A percentile compares a stretch with the other conserved stretches of the same genome.
Evolutionary conservation across 495 filamentous ascomycete species (phyloP).

Genomic region (Xylaria flabelliformis): DNA sequence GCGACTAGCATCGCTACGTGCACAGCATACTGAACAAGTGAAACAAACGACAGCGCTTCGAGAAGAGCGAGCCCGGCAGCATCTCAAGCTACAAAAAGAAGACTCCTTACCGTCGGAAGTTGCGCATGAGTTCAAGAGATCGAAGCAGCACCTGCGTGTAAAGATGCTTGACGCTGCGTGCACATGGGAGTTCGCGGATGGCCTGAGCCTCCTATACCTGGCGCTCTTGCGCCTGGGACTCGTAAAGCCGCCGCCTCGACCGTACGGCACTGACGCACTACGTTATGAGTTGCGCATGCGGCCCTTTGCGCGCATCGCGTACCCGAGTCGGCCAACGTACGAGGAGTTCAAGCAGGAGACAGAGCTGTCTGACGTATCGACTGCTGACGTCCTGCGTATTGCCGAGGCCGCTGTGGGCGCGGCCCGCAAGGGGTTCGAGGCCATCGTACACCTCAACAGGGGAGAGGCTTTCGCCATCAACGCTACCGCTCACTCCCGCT

Average conservation of each 20-base stretch:
- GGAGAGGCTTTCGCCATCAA: conserved; percentile 54
- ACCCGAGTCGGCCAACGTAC: conserved; percentile 74
- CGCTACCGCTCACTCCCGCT: conserved; percentile 62
- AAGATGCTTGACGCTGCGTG: conserved; percentile 71
- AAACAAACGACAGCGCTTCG: conserved; percentile 61
- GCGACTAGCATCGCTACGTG: conserved; percentile 60
- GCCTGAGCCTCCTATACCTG: conserved; percentile 69
- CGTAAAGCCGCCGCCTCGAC: conserved; percentile 63
- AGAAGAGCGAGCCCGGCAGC: conserved; percentile 40
- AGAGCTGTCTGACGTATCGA: conserved; percentile 45
- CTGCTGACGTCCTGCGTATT: conserved; percentile 58
- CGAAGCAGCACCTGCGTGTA: conserved; percentile 64
- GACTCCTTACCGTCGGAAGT: conserved; percentile 23
- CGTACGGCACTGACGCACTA: conserved; percentile 72
- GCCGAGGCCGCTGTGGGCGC: conserved; percentile 65
- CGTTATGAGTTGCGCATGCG: conserved; percentile 92
- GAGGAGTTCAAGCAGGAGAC: conserved; percentile 60
- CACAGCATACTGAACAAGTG: conserved; percentile 73
- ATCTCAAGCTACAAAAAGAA: conserved; percentile 36
- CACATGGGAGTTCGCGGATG: conserved; percentile 73
- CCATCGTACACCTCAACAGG: conserved; percentile 55
- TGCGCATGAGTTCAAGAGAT: conserved; percentile 56
- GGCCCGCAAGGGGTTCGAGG: conserved; percentile 71
- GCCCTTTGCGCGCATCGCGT: conserved; percentile 72
- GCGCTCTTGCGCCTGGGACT: conserved; percentile 66